Conservation (phyloP, 2,329 filamentous ascomycete species). For the Trichoderma citrinoviride region DNA sequence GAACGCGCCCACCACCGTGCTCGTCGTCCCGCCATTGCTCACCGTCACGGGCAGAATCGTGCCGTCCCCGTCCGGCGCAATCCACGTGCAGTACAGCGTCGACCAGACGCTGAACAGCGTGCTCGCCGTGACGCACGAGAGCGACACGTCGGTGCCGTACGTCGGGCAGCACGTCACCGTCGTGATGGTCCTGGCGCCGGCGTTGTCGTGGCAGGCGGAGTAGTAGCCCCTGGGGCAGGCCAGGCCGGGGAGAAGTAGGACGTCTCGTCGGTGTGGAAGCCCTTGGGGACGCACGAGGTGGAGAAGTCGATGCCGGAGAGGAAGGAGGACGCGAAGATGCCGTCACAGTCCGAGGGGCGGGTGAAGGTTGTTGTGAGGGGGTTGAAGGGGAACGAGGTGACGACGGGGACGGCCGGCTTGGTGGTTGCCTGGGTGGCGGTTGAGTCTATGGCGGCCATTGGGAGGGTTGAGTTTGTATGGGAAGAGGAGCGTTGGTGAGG, state of each 20-base stretch:
- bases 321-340: slow-evolving; percentile 25
- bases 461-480: not conserved
- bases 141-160: slow-evolving; percentile 27
- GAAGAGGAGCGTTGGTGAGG: not conserved
- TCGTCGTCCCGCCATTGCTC: slow-evolving; percentile 27
- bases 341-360: slow-evolving; percentile 26
- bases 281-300: slow-evolving; percentile 31
- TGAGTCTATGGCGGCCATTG: slow-evolving; percentile 9
- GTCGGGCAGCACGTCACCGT: slow-evolving; percentile 39
- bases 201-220: slow-evolving; percentile 32
- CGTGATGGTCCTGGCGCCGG: slow-evolving; percentile 29
- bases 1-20: slow-evolving; percentile 27
- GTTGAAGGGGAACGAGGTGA: slow-evolving; percentile 28
- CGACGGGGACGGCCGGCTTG: slow-evolving; percentile 15
- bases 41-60: slow-evolving; percentile 30
- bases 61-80: slow-evolving; percentile 27
- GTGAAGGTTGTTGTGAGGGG: slow-evolving; percentile 32
- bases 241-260: slow-evolving; percentile 34
- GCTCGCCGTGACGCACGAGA: slow-evolving; percentile 31
- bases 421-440: slow-evolving; percentile 3
- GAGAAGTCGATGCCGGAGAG: slow-evolving; percentile 35
- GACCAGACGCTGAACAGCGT: slow-evolving; percentile 28
- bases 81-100: slow-evolving; percentile 36
- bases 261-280: slow-evolving; percentile 29
- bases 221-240: slow-evolving; percentile 35